A percentile compares a stretch with the other conserved stretches of the same genome.
Evolutionary conservation across 140 eudicot species (phyloP).

Genomic region (Cichorium intybus): DNA sequence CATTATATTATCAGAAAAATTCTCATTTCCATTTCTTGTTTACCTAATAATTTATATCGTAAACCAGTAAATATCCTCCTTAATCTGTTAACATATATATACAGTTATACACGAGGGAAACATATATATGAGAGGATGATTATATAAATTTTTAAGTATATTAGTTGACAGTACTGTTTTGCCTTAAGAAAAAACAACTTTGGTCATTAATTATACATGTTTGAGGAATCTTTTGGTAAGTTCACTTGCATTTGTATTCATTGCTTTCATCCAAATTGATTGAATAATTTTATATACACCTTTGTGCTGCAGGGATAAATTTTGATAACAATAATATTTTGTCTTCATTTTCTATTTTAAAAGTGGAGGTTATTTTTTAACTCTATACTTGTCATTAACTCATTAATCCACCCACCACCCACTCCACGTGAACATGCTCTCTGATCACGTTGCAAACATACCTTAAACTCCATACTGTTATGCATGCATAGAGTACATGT

Average conservation of each 20-base stretch:
- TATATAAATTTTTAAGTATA: background rate
- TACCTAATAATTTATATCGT: too few relatives aligned
- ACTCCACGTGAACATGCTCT: constrained; percentile 29
- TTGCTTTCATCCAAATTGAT: constrained; percentile 15
- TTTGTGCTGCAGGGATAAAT: constrained; percentile 10
- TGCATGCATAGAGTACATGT: constrained; percentile 18
- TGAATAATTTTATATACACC: constrained; percentile 1
- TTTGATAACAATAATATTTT: background rate
- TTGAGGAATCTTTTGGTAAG: constrained; percentile 33
- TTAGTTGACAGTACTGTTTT: constrained; percentile 4
- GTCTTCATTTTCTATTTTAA: background rate
- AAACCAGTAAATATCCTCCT: too few relatives aligned
- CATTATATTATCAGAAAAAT: background rate
- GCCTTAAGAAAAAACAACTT: constrained; percentile 12
- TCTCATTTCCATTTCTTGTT: background rate
- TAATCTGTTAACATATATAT: too few relatives aligned
- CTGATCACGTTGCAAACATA: constrained; percentile 25
- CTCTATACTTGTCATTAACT: constrained; percentile 15
- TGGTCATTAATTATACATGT: constrained; percentile 3
- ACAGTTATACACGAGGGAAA: too few relatives aligned
- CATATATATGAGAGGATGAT: background rate
- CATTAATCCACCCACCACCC: constrained; percentile 25
- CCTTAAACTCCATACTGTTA: background rate
- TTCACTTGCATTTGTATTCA: constrained; percentile 21
- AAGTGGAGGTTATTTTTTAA: constrained; percentile 1